Evolutionary conservation across 305 asterid species (phyloP).

Genomic region (Solanum hybrid): DNA sequence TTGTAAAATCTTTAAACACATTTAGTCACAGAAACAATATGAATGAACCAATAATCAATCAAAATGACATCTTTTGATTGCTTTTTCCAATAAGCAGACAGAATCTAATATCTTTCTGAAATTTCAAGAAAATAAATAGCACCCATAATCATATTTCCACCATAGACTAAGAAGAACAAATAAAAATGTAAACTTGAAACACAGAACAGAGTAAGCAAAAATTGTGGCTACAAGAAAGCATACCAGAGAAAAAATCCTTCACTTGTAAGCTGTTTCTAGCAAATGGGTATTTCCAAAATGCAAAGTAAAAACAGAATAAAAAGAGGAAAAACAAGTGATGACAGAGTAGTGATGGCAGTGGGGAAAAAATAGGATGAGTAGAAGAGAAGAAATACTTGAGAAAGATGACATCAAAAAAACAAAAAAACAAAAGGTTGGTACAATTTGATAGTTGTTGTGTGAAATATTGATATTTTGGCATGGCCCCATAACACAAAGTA

Average conservation of each 20-base stretch:
- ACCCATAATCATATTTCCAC: constrained; percentile 4
- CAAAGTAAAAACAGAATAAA: constrained; percentile 18
- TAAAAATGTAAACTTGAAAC: constrained; percentile 14
- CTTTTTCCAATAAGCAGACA: constrained; percentile 1
- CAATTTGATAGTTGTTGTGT: neutral
- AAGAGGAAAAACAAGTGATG: constrained; percentile 12
- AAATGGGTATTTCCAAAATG: constrained; percentile 25
- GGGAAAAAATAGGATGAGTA: constrained; percentile 31
- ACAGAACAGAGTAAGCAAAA: neutral
- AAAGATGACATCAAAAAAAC: constrained; percentile 17
- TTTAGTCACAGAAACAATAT: neutral
- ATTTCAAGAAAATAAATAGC: neutral
- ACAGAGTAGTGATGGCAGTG: constrained; percentile 23
- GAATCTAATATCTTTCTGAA: neutral
- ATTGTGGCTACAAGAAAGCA: constrained; percentile 11
- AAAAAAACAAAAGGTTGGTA: constrained; percentile 32
- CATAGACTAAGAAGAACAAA: constrained; percentile 3
- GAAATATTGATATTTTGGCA: constrained; percentile 19
- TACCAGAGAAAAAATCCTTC: constrained; percentile 25
- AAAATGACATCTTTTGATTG: neutral
- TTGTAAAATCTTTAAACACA: neutral
- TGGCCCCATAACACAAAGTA: constrained; percentile 39
- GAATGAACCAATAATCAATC: neutral
- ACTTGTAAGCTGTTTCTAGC: neutral
- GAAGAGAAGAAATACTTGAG: constrained; percentile 52